Evolutionary conservation across 2,329 filamentous ascomycete genomes (phyloP).

Genomic region (Sclerotinia glacialis): DNA sequence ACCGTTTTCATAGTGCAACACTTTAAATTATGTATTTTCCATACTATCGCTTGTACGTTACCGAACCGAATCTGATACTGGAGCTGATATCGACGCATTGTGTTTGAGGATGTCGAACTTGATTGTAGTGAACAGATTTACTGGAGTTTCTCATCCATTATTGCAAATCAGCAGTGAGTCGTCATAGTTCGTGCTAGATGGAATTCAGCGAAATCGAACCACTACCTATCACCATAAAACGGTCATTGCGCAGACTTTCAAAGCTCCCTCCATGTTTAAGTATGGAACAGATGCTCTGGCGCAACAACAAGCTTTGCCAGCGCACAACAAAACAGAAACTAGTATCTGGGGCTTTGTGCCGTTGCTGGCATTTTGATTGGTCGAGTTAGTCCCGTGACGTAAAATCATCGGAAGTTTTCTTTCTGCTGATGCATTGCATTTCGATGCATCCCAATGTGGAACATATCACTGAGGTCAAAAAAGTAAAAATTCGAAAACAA

Average conservation of each 20-base stretch:
- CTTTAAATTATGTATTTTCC: too few relatives aligned
- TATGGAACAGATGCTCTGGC: neutral
- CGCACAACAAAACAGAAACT: conserved; percentile 1
- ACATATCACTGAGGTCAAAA: neutral
- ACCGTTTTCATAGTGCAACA: too few relatives aligned
- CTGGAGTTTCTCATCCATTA: neutral
- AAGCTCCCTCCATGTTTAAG: neutral
- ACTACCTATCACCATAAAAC: neutral
- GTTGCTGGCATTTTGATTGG: neutral
- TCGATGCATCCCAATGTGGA: neutral
- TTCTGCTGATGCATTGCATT: conserved; percentile 3
- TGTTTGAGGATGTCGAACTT: too few relatives aligned
- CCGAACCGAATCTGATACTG: too few relatives aligned
- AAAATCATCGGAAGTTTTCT: neutral
- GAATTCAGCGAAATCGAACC: neutral
- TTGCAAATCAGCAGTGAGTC: neutral
- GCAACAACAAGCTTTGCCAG: conserved; percentile 5
- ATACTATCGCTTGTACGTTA: too few relatives aligned
- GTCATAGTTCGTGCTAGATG: neutral
- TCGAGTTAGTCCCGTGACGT: neutral
- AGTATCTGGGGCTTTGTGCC: neutral
- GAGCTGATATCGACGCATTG: too few relatives aligned
- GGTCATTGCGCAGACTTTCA: neutral
- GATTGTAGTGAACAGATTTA: too few relatives aligned
- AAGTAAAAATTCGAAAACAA: too few relatives aligned